These are phyloP conservation scores for Acanthochlamys bracteata DNA, from an alignment of 106 monocot genomes.

Conservation along the genomic window DNA sequence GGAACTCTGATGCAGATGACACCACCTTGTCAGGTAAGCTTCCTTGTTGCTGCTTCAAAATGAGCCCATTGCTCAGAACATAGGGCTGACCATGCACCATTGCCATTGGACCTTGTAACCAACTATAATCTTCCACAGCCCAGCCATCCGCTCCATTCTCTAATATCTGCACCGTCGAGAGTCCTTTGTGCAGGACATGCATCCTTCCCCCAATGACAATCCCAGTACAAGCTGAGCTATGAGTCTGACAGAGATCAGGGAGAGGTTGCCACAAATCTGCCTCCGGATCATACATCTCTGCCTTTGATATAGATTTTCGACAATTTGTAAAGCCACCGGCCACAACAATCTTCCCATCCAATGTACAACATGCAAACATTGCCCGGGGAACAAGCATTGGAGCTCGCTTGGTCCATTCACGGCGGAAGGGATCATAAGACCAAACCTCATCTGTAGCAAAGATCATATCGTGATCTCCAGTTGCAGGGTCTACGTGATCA, in stretches of 20 bases:
- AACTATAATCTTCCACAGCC: slow-evolving; percentile 62
- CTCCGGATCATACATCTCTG: slow-evolving; percentile 81
- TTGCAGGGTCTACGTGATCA: slow-evolving; percentile 71
- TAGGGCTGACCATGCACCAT: slow-evolving; percentile 58
- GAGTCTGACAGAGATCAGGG: slow-evolving; percentile 64
- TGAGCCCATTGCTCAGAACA: slow-evolving; percentile 58
- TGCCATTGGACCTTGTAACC: slow-evolving; percentile 87
- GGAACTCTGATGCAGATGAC: slow-evolving; percentile 59
- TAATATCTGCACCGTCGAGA: slow-evolving; percentile 77
- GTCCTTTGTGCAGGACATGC: slow-evolving; percentile 87
- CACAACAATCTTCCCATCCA: slow-evolving; percentile 76
- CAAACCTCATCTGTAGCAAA: slow-evolving; percentile 94
- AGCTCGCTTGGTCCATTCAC: slow-evolving; percentile 42
- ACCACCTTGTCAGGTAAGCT: slow-evolving; percentile 28
- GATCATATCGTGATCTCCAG: slow-evolving; percentile 82
- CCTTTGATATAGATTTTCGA: slow-evolving; percentile 62
- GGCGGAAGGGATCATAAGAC: slow-evolving; percentile 63
- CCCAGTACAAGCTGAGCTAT: slow-evolving; percentile 77
- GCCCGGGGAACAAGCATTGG: slow-evolving; percentile 77
- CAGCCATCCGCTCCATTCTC: slow-evolving; percentile 39
- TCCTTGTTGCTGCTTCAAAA: slow-evolving; percentile 43
- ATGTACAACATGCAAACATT: slow-evolving; percentile 83
- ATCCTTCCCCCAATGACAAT: slow-evolving; percentile 63
- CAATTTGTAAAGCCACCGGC: slow-evolving; percentile 92
- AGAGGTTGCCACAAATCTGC: slow-evolving; percentile 61